Evolutionary conservation across 371 early-diverging fungal genomes (phyloP), one percentile per base, ranked within the genome.

Genomic region (Mortierella sp.): DNA sequence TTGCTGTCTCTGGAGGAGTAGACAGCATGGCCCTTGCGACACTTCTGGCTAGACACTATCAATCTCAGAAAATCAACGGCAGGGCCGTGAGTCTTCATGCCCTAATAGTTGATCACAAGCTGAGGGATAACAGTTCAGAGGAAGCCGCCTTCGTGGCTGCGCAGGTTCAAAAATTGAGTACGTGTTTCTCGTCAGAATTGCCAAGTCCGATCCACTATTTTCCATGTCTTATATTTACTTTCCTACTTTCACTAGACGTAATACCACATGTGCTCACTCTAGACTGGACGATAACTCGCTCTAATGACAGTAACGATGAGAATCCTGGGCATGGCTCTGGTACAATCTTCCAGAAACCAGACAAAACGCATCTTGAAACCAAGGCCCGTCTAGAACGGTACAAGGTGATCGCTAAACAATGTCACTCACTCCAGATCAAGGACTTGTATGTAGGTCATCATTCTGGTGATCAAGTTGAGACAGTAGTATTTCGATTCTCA

Each of bases 401-500:
- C 52, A 62, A 62, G 28, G 84, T 71, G 11, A 75, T 89, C 28
- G 77, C 75, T n/a, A 57, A 67, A 16, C 70, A 63, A 7, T 86
- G 89, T 28, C 67, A 59, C 33, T 48, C 43, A 2, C 80, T 84
- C 16, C 48, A 66, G 8, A 69, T 86, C 4, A 43, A 38, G 7
- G 76, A 82, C 4, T 72, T 89, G 9, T 76, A 87, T 63, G 88
- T 89, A 1, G 89, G 89, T 3, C 89, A 89, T 67, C 89, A 89
- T 57, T 69, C 76, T 0, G 87, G 86, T 43, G 89, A 89, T 67
- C 88, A 87, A 55, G 84, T 83, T n/a, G 89, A 89, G 69, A 89
- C 89, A n/a, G 85, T 84, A 50, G 41, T 89, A 41, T 79, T 89
- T 22, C 83, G 89, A 43, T 71, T 89, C 52, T 47, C 85, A 11